Percentiles rank a stretch among this genome's conserved stretches.
These are phyloP conservation scores for Plasmodium coatneyi DNA, from an alignment of 169 alveolate genomes.

Conservation along the genomic window DNA sequence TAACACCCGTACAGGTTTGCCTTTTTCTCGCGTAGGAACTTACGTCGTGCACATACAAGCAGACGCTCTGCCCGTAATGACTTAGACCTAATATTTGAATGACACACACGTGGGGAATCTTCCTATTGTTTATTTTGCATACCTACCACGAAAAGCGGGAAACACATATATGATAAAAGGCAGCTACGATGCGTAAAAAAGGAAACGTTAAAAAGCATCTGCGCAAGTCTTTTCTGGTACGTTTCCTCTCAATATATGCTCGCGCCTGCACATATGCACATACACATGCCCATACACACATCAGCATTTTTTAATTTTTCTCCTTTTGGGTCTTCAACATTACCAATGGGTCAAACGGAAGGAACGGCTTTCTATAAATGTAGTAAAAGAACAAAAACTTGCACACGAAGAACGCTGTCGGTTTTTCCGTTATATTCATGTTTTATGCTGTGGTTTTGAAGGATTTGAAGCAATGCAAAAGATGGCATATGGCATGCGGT, in stretches of 20 bases:
- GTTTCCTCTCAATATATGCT: background rate
- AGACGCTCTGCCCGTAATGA: conserved; percentile 51
- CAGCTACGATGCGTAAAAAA: background rate
- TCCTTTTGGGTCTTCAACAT: background rate
- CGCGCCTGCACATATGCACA: background rate
- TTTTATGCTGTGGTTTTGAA: background rate
- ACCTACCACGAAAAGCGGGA: conserved; percentile 4
- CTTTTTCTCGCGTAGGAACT: conserved; percentile 1
- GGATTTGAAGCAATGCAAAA: background rate
- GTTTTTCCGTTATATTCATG: conserved; percentile 47
- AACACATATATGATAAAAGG: background rate
- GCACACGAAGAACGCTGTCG: conserved; percentile 49
- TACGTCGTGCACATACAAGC: conserved; percentile 64
- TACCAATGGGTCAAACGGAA: conserved; percentile 61
- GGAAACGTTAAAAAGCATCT: background rate
- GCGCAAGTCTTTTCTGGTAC: background rate
- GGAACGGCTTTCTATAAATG: conserved; percentile 37
- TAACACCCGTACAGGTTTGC: background rate
- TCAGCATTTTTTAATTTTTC: background rate
- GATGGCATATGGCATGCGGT: background rate
- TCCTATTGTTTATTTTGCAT: conserved; percentile 41
- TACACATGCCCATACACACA: background rate
- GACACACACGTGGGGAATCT: conserved; percentile 38
- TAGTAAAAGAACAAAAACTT: conserved; percentile 69
- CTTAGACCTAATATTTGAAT: conserved; percentile 68